A percentile compares a stretch with the other conserved stretches of the same genome.
Conservation (phyloP, 768 basidiomycete species). For the Dacryopinax primogenitus region DNA sequence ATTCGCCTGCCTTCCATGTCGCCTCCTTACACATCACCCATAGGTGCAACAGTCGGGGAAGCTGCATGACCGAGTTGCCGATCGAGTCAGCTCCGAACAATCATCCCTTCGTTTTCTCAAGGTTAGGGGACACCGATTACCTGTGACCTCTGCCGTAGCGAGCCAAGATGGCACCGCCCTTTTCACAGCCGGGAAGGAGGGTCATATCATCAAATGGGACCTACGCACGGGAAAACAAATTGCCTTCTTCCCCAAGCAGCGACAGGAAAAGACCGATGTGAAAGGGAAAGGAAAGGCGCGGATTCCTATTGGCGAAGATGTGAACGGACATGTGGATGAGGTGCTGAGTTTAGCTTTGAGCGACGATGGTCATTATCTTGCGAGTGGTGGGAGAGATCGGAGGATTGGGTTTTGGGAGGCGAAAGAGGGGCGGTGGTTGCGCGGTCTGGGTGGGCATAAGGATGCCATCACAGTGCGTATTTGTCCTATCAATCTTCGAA, state of each 20-base stretch:
- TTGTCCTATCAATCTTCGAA: constrained; percentile 26
- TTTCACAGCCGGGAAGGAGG: constrained; percentile 88
- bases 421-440: constrained; percentile 60
- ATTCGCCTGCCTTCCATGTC: background rate
- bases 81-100: background rate
- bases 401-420: constrained; percentile 77
- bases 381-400: constrained; percentile 76
- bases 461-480: constrained; percentile 54
- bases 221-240: constrained; percentile 49
- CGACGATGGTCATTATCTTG: constrained; percentile 70
- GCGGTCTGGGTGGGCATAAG: constrained; percentile 66
- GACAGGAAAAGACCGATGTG: constrained; percentile 40
- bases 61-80: constrained; percentile 36
- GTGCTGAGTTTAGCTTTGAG: constrained; percentile 74
- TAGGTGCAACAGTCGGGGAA: constrained; percentile 73
- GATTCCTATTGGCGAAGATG: constrained; percentile 25
- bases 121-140: constrained; percentile 59
- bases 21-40: background rate
- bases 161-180: constrained; percentile 59
- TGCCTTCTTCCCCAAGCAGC: constrained; percentile 47
- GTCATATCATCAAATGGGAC: constrained; percentile 77
- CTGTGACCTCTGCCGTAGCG: constrained; percentile 69
- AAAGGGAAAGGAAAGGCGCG: constrained; percentile 44
- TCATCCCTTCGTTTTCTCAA: constrained; percentile 37
- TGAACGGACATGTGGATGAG: constrained; percentile 75